Base-by-base conservation (phyloP, 352 stramenopile genomes). In the Pythium oligandrum region DNA sequence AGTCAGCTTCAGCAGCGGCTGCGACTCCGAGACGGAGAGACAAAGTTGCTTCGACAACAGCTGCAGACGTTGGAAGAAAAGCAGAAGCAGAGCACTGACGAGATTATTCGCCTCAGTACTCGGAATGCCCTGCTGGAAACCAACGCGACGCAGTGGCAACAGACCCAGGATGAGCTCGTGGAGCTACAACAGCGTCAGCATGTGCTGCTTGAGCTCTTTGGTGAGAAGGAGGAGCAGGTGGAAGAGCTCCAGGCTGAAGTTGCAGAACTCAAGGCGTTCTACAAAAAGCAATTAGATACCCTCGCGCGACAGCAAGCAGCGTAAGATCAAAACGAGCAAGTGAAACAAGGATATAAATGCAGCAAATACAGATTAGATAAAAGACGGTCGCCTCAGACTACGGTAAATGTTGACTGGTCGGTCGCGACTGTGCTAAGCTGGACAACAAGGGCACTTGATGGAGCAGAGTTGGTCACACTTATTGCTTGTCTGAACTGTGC, bases 181-280 rank as follows among this genome's bases (percentile, higher is more conserved):
- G 58, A 82, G 48, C 55, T 93, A 26, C 72, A 85, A 48, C 76
- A 90, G 47, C 80, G 80, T n/a, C 80, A 93, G 53, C 77, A 90
- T 32, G 78, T 93, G 46, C 48, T 93, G 33, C 63, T 93, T 5
- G 83, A 93, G 51, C 69, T 93, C 6, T 88, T 93, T 61, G 83
- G 83, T 33, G 83, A 93, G 39, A 93, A 90, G 54, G 83, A 93
- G 53, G 83, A 93, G 55, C 80, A 93, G 42, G 77, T 93, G 7
- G 83, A 93, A 51, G 83, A 93, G 48, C 50, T 93, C 6, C 80
- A 91, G 55, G 57, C 74, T 2, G 81, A 93, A 52, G 78, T 93
- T 6, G 66, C 70, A 26, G 80, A 91, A 47, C 78, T 90, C 37
- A 90, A 91, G 51, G 71, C 73, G 9, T 86, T 93, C 45, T 93